Evolutionary conservation across 768 basidiomycete genomes (phyloP), one percentile per base, ranked within the genome.

Genomic region (Tulasnella sp.): DNA sequence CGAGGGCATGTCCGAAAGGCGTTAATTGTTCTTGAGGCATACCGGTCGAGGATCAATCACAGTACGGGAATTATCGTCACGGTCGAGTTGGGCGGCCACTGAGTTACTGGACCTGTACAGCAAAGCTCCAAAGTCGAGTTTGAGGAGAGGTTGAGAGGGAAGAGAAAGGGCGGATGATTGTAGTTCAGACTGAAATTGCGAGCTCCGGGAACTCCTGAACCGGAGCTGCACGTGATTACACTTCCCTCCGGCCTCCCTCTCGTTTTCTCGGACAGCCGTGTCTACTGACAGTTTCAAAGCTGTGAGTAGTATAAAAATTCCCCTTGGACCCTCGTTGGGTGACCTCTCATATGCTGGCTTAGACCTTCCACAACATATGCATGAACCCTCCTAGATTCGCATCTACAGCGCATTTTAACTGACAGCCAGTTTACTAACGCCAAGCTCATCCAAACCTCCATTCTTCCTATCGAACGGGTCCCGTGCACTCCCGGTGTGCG

Each of bases 1-100:
- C 93, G 71, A 98, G 83, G 1, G 96, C 96, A 74, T 90, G 87
- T 1, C 91, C 94, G 76, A 95, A 88, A 0, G 95, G 91, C 0
- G 94, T 94, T 40, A 97, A 83, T 77, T 84, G 81, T 69, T 87
- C 44, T 47, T 11, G 44, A n/a, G 44, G n/a, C 44, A 47, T 47
- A 22, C 26, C 44, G 44, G n/a, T n/a, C 44, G 5, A 7, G 40
- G 16, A 47, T n/a, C 44, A n/a, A 47, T 47, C 44, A 16, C n/a
- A 5, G 19, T 47, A 17, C 26, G 5, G 44, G 44, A 47, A n/a
- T 22, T n/a, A n/a, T 6, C 19, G 44, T 22, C 44, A 3, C 44
- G 44, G 7, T 47, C 44, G 8, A 2, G n/a, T 47, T 47, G 44
- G 5, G 16, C 3, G 44, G 26, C 26, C 11, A 19, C 5, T 5